Evolutionary conservation across 169 alveolate genomes (phyloP).

Genomic region (Plasmodium sp.): DNA sequence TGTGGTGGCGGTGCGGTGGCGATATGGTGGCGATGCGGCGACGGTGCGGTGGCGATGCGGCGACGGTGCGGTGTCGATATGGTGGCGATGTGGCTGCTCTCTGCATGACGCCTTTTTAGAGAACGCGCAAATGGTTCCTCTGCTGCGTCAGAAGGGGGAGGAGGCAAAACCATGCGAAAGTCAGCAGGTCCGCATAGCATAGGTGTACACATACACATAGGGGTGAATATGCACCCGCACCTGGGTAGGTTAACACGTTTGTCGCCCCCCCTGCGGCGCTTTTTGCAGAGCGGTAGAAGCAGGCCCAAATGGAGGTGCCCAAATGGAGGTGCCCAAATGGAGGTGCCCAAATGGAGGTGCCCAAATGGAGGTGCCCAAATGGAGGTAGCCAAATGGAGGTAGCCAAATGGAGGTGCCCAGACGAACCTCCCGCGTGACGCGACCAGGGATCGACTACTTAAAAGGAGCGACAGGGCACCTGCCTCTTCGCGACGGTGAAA

Average conservation of each 20-base stretch:
- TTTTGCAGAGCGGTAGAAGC: background rate
- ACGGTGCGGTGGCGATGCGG: background rate
- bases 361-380: background rate
- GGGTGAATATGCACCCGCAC: background rate
- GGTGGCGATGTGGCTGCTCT: background rate
- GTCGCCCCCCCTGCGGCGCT: background rate
- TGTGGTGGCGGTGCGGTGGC: background rate
- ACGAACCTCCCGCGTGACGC: background rate
- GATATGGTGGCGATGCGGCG: background rate
- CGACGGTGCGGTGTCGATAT: background rate
- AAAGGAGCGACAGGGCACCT: background rate
- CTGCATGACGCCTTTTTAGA: background rate
- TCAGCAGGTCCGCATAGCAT: background rate
- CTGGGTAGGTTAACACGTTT: background rate
- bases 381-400: background rate
- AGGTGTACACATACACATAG: background rate
- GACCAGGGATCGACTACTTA: background rate
- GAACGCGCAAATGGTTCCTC: background rate
- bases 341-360: background rate
- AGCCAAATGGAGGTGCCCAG: background rate
- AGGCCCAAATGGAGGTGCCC: background rate
- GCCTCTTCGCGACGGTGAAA: background rate
- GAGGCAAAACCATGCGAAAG: background rate
- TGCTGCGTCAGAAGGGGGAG: background rate
- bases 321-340: background rate